Evolutionary conservation across 495 filamentous ascomycete species (phyloP).

Genomic region (Hypomontagnella submonticulosa): DNA sequence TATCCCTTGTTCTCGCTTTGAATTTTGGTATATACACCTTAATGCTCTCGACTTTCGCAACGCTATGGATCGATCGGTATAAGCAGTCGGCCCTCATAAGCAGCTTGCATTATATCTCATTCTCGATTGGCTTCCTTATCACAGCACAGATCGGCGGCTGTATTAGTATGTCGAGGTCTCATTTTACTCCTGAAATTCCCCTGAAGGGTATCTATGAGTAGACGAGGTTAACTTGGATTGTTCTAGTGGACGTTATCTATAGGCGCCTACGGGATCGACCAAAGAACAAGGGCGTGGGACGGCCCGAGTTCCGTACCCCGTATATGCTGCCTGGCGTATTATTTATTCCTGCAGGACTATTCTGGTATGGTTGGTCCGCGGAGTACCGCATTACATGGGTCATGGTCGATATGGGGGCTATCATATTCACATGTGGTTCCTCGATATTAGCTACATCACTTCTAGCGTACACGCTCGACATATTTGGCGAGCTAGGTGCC

Average conservation of each 20-base stretch:
- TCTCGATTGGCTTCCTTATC: slow-evolving; percentile 65
- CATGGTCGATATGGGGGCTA: slow-evolving; percentile 66
- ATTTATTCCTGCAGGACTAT: slow-evolving; percentile 60
- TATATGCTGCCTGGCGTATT: slow-evolving; percentile 67
- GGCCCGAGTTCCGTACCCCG: slow-evolving; percentile 69
- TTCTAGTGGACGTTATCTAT: slow-evolving; percentile 20
- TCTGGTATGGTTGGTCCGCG: slow-evolving; percentile 77
- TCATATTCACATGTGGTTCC: slow-evolving; percentile 66
- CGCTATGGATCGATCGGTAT: slow-evolving; percentile 65
- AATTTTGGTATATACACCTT: slow-evolving; percentile 69
- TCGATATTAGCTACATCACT: slow-evolving; percentile 67
- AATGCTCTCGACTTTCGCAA: slow-evolving; percentile 69
- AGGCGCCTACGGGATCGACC: slow-evolving; percentile 28
- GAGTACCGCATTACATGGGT: slow-evolving; percentile 63
- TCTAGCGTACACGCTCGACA: slow-evolving; percentile 66
- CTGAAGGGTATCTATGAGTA: not conserved
- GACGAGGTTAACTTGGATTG: not conserved
- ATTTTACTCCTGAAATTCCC: not conserved
- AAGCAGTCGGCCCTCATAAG: slow-evolving; percentile 60
- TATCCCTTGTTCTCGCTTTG: slow-evolving; percentile 55
- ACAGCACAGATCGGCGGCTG: slow-evolving; percentile 61
- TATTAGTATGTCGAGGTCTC: slow-evolving; percentile 10
- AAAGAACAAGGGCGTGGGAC: slow-evolving; percentile 56
- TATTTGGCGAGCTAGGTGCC: slow-evolving; percentile 39
- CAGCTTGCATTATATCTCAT: slow-evolving; percentile 68